Conservation (phyloP, 768 basidiomycete genomes). For the Rhodotorula graminis region DNA sequence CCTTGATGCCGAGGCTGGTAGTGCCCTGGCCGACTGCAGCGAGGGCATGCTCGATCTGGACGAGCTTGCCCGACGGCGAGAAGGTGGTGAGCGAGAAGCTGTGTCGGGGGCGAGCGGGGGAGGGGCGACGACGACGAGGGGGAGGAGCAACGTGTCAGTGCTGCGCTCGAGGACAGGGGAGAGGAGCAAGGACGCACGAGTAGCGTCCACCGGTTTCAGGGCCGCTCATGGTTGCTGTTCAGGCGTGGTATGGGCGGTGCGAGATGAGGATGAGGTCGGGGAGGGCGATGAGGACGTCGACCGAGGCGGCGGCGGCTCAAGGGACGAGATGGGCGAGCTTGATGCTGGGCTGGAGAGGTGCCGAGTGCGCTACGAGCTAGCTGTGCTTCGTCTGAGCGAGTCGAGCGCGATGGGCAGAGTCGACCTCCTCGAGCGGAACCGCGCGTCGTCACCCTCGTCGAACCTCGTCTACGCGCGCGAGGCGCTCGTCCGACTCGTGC, state of each 20-base stretch:
- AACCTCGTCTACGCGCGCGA: too few relatives aligned
- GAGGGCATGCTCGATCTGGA: conserved; percentile 99
- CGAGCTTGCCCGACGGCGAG: conserved; percentile 71
- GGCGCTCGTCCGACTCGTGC: too few relatives aligned
- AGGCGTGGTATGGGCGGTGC: too few relatives aligned
- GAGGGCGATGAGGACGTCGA: background rate
- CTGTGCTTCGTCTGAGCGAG: too few relatives aligned
- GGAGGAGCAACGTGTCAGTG: background rate
- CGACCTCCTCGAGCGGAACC: too few relatives aligned
- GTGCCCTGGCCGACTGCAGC: conserved; percentile 85
- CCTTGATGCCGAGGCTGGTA: conserved; percentile 97
- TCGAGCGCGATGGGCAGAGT: too few relatives aligned
- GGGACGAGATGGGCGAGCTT: too few relatives aligned
- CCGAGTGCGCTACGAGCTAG: too few relatives aligned
- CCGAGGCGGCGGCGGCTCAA: too few relatives aligned
- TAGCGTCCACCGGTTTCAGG: conserved; percentile 48
- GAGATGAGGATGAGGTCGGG: background rate
- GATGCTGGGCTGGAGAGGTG: too few relatives aligned
- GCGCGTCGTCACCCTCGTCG: too few relatives aligned
- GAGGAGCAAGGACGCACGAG: conserved; percentile 40
- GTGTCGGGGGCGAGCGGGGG: background rate
- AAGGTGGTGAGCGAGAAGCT: conserved; percentile 95
- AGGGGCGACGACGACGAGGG: background rate
- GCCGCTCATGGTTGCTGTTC: conserved; percentile 40
- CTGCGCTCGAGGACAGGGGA: background rate